phyloP scores from a whole-genome alignment of 768 basidiomycete genomes.

The Leccinum subgranulosum region DNA sequence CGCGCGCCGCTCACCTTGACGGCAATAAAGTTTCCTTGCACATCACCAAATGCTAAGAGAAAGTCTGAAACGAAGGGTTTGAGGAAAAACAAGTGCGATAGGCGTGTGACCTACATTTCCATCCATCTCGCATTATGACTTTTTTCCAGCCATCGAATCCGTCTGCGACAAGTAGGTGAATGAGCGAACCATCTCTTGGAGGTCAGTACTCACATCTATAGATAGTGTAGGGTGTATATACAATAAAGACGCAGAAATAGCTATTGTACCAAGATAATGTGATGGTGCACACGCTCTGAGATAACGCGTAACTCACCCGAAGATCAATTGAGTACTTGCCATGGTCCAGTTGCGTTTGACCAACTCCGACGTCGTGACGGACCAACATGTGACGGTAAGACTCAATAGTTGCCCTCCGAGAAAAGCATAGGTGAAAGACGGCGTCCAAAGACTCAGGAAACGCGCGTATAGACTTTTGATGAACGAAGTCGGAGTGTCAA shows the following conservation, averaged over 20 bases:
- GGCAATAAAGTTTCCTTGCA: constrained; percentile 83
- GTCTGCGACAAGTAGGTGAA: constrained; percentile 42
- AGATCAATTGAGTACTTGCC: constrained; percentile 77
- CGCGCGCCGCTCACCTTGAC: constrained; percentile 50
- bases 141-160: constrained; percentile 77
- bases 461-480: constrained; percentile 16
- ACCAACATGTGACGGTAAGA: constrained; percentile 20
- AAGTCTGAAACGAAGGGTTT: constrained; percentile 48
- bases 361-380: constrained; percentile 75
- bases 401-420: constrained; percentile 29
- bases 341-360: constrained; percentile 63
- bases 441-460: constrained; percentile 29
- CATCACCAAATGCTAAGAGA: constrained; percentile 75
- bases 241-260: constrained; percentile 66
- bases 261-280: constrained; percentile 33
- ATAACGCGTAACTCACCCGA: constrained; percentile 51
- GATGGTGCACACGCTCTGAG: not conserved
- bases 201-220: constrained; percentile 61
- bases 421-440: constrained; percentile 24
- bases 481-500: constrained; percentile 21
- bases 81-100: not conserved
- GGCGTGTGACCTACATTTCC: constrained; percentile 64
- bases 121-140: constrained; percentile 72
- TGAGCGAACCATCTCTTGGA: not conserved
- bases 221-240: constrained; percentile 89